Conservation (phyloP, 495 filamentous ascomycete species). For the Daldinia grandis region DNA sequence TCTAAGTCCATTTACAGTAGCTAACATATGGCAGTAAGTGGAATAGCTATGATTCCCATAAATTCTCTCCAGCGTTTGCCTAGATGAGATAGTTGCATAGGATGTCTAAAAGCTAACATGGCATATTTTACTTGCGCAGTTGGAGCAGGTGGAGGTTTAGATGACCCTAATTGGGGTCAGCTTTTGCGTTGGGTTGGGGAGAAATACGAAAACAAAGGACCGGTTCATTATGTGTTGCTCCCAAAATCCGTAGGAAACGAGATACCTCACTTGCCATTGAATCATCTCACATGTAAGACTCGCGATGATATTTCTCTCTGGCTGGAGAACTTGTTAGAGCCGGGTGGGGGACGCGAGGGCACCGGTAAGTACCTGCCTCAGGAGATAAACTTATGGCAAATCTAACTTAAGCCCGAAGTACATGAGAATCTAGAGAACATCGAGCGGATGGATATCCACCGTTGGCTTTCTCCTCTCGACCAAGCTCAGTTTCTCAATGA, state of each 20-base stretch:
- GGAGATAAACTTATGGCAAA: background rate
- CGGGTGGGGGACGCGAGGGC: background rate
- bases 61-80: background rate
- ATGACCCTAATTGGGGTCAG: conserved; percentile 1
- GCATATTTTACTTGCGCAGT: background rate
- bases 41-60: background rate
- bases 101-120: background rate
- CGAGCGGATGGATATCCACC: background rate
- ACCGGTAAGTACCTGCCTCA: background rate
- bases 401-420: background rate
- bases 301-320: background rate
- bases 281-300: background rate
- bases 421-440: background rate
- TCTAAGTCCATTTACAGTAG: background rate
- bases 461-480: background rate
- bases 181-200: conserved; percentile 9
- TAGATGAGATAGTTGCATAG: background rate
- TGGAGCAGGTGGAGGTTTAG: conserved; percentile 1
- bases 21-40: background rate
- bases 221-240: background rate
- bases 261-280: background rate
- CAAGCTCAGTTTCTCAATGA: background rate
- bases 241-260: background rate
- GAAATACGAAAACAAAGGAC: background rate
- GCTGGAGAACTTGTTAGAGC: background rate